phyloP scores from a whole-genome alignment of 2,329 filamentous ascomycete species.

The Fusarium transvaalense region DNA sequence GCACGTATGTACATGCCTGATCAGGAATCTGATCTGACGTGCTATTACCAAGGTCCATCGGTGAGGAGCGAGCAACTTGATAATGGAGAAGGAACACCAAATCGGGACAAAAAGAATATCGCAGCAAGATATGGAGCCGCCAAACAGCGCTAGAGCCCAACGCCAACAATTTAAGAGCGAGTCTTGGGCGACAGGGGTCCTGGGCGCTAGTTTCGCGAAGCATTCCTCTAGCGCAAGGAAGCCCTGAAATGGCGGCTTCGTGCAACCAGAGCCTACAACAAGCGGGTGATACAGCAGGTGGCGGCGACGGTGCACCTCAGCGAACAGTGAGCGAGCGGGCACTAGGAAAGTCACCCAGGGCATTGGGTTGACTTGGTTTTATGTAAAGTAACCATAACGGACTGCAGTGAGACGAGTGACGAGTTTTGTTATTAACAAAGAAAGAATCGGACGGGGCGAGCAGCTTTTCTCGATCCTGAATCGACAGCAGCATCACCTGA shows the following conservation, averaged over 20 bases:
- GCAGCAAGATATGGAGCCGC: conserved; percentile 36
- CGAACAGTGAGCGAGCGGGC: conserved; percentile 40
- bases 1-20: conserved; percentile 22
- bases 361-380: conserved; percentile 36
- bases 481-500: conserved; percentile 3
- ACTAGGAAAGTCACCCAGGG: conserved; percentile 45
- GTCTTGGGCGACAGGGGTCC: conserved; percentile 11
- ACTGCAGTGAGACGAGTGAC: background rate
- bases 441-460: background rate
- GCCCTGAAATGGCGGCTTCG: conserved; percentile 6
- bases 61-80: conserved; percentile 39
- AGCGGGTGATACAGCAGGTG: conserved; percentile 4
- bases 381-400: background rate
- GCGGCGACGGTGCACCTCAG: conserved; percentile 26
- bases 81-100: conserved; percentile 29
- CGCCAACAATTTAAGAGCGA: conserved; percentile 34
- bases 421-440: background rate
- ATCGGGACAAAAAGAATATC: conserved; percentile 43
- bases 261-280: conserved; percentile 6
- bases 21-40: conserved; percentile 17
- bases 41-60: conserved; percentile 19
- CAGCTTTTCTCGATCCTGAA: background rate
- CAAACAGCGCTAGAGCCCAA: conserved; percentile 26
- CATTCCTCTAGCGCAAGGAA: conserved; percentile 38
- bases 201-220: conserved; percentile 27